Conservation (phyloP, 78 protist genomes). For the Protostelium mycophagum region DNA sequence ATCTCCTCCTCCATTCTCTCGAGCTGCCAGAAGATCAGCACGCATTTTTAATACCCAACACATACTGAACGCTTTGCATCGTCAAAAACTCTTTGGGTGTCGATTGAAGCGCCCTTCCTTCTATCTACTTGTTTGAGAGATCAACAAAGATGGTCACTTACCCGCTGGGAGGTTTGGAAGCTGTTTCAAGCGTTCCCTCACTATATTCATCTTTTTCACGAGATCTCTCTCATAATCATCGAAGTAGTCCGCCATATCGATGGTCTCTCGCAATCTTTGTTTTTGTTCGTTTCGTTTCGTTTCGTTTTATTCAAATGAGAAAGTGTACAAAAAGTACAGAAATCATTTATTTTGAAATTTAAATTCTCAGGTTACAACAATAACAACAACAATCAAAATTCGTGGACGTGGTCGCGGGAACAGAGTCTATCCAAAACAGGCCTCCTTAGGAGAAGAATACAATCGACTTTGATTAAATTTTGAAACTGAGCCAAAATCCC, state of each 20-base stretch:
- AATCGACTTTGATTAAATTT: no score
- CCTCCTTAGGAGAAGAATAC: no score
- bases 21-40: background rate
- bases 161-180: background rate
- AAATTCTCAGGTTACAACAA: no score
- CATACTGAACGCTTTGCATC: background rate
- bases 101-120: background rate
- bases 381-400: no score
- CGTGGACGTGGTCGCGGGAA: no score
- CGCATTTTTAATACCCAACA: background rate
- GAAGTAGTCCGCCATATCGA: slow-evolving; percentile 1
- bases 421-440: no score
- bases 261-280: no score
- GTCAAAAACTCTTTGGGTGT: background rate
- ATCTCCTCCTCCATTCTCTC: background rate
- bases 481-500: no score
- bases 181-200: background rate
- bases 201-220: background rate
- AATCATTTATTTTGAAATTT: no score
- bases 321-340: no score
- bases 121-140: background rate
- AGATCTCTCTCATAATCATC: background rate
- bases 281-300: no score
- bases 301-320: no score
- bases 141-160: background rate